Evolutionary conservation across 371 early-diverging fungal species (phyloP).

Genomic region (Syncephalastrum sp.): DNA sequence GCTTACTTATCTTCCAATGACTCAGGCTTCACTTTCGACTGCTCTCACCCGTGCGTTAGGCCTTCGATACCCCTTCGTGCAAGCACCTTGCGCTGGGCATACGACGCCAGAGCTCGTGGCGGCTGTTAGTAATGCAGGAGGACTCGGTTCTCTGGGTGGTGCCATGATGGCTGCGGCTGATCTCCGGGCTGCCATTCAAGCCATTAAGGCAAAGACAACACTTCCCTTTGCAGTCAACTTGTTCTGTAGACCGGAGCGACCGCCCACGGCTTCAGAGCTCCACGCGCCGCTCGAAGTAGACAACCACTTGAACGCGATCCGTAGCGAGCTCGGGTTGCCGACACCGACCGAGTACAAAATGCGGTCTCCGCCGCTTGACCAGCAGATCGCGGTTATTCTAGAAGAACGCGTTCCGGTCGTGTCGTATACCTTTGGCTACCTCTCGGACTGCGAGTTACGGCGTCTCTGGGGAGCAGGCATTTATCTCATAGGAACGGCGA

Average conservation of each 20-base stretch:
- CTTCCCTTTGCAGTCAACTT: slow-evolving; percentile 46
- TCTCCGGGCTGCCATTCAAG: slow-evolving; percentile 33
- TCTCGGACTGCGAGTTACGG: slow-evolving; percentile 25
- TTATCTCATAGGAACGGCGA: slow-evolving; percentile 47
- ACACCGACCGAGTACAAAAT: slow-evolving; percentile 24
- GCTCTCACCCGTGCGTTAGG: slow-evolving; percentile 17
- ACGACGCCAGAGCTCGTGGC: slow-evolving; percentile 32
- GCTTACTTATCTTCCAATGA: not conserved
- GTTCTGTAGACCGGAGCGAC: slow-evolving; percentile 24
- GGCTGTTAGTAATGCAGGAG: slow-evolving; percentile 42
- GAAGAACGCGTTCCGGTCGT: slow-evolving; percentile 42
- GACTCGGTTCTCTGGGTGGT: slow-evolving; percentile 39
- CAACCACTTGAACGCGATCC: slow-evolving; percentile 23
- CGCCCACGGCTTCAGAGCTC: slow-evolving; percentile 23
- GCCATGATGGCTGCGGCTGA: slow-evolving; percentile 29
- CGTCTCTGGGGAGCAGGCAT: slow-evolving; percentile 29
- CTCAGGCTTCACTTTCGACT: slow-evolving; percentile 3
- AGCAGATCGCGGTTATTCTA: slow-evolving; percentile 35
- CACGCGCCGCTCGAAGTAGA: slow-evolving; percentile 23
- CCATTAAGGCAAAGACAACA: slow-evolving; percentile 27
- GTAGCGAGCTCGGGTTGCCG: slow-evolving; percentile 25
- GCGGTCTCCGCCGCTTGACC: slow-evolving; percentile 39
- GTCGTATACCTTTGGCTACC: slow-evolving; percentile 44
- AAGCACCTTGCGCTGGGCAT: slow-evolving; percentile 47
- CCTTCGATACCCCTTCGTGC: slow-evolving; percentile 38